Conservation (phyloP, 495 filamentous ascomycete species). For the Neurospora pannonica region DNA sequence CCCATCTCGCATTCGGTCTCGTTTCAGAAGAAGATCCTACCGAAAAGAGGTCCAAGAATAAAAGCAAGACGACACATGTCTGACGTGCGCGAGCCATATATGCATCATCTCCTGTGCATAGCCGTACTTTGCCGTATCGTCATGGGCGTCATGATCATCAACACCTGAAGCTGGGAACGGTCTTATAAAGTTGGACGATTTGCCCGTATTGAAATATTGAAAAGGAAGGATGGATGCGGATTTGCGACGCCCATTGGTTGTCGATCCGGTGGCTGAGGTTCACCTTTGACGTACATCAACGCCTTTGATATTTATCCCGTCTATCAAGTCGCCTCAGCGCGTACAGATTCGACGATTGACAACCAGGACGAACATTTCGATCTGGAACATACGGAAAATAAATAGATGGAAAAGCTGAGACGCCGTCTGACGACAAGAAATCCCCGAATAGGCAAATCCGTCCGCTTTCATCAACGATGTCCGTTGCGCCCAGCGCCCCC, state of each 20-base stretch:
- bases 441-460: neutral
- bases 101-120: neutral
- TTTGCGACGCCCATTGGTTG: neutral
- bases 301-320: neutral
- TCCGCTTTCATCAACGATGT: neutral
- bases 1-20: neutral
- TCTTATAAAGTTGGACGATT: neutral
- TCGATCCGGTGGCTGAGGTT: neutral
- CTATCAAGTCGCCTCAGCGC: neutral
- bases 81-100: neutral
- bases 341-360: neutral
- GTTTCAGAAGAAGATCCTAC: neutral
- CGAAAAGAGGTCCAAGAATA: neutral
- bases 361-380: neutral
- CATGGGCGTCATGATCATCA: neutral
- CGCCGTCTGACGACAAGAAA: neutral
- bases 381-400: neutral
- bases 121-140: neutral
- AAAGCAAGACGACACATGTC: neutral
- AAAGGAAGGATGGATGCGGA: neutral
- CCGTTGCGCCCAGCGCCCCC: neutral
- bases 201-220: neutral
- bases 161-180: neutral
- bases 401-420: neutral
- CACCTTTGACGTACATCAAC: neutral